Evolutionary conservation across 805 yeast species (phyloP).

Genomic region (Metschnikowia santaceciliae): DNA sequence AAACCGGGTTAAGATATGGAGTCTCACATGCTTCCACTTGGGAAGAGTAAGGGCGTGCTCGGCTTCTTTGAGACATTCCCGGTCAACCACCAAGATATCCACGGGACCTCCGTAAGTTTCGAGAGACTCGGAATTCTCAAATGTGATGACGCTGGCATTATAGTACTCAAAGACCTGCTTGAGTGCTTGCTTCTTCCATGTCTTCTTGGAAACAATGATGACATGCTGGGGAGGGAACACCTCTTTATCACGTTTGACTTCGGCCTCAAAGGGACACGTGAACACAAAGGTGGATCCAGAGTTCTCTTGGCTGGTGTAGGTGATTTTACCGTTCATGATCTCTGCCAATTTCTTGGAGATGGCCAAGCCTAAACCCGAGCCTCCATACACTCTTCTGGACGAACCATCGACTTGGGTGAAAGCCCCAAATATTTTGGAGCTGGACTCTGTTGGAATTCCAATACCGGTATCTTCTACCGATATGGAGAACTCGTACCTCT

Average conservation of each 20-base stretch:
- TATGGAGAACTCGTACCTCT: conserved; percentile 37
- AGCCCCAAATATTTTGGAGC: conserved; percentile 47
- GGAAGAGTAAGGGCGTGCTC: conserved; percentile 1
- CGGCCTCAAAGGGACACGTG: conserved; percentile 29
- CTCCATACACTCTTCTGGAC: conserved; percentile 48
- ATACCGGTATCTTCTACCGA: conserved; percentile 50
- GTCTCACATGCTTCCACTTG: conserved; percentile 11
- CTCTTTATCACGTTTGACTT: conserved; percentile 15
- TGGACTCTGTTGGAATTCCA: conserved; percentile 45
- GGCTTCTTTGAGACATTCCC: conserved; percentile 11
- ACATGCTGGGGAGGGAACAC: conserved; percentile 18
- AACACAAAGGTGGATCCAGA: conserved; percentile 46
- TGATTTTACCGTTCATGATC: conserved; percentile 45
- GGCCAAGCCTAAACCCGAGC: conserved; percentile 49
- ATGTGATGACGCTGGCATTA: conserved; percentile 29
- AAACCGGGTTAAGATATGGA: conserved; percentile 27
- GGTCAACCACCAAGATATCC: conserved; percentile 22
- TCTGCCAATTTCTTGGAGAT: conserved; percentile 46
- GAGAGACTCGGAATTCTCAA: conserved; percentile 16
- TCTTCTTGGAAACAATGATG: conserved; percentile 29
- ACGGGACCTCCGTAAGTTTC: conserved; percentile 11
- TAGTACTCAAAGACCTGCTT: conserved; percentile 29
- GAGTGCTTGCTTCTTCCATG: conserved; percentile 30
- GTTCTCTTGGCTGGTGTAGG: conserved; percentile 44
- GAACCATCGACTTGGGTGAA: conserved; percentile 57